Evolutionary conservation across 768 basidiomycete genomes (phyloP).

Genomic region (Leucocoprinus sp.): DNA sequence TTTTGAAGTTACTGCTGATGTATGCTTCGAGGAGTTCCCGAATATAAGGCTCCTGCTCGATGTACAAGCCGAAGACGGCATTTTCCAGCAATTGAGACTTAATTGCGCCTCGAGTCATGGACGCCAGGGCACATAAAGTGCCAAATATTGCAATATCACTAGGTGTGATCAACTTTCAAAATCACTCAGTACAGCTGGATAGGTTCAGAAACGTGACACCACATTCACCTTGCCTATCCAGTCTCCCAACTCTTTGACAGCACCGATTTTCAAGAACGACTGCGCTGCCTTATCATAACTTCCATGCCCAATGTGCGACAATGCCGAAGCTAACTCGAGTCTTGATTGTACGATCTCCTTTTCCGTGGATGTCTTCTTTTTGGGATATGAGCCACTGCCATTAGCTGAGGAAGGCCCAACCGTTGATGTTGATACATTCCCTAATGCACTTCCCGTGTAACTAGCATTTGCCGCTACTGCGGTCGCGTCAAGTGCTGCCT

Average conservation of each 20-base stretch:
- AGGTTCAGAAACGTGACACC: neutral
- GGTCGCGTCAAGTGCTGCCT: constrained; percentile 72
- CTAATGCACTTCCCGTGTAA: constrained; percentile 11
- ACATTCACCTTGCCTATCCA: constrained; percentile 69
- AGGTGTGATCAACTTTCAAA: constrained; percentile 58
- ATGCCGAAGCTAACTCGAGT: constrained; percentile 72
- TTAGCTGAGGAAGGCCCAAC: constrained; percentile 16
- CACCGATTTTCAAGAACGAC: constrained; percentile 60
- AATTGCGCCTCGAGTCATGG: constrained; percentile 60
- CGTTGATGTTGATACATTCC: constrained; percentile 13
- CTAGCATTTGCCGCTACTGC: constrained; percentile 20
- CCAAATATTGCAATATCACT: constrained; percentile 85
- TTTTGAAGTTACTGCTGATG: constrained; percentile 81
- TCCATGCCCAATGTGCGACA: constrained; percentile 64
- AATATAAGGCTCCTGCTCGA: constrained; percentile 82
- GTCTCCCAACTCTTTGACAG: constrained; percentile 58
- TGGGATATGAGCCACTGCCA: constrained; percentile 17
- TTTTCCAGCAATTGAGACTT: constrained; percentile 62
- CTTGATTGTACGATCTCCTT: constrained; percentile 67
- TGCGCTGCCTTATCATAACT: constrained; percentile 78
- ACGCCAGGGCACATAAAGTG: constrained; percentile 77
- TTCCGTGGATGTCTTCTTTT: constrained; percentile 44
- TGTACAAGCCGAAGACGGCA: constrained; percentile 60
- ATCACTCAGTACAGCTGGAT: neutral
- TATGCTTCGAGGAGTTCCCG: constrained; percentile 83